Evolutionary conservation across 257 asterid genomes (phyloP).

Genomic region (Solanum chmielewskii): DNA sequence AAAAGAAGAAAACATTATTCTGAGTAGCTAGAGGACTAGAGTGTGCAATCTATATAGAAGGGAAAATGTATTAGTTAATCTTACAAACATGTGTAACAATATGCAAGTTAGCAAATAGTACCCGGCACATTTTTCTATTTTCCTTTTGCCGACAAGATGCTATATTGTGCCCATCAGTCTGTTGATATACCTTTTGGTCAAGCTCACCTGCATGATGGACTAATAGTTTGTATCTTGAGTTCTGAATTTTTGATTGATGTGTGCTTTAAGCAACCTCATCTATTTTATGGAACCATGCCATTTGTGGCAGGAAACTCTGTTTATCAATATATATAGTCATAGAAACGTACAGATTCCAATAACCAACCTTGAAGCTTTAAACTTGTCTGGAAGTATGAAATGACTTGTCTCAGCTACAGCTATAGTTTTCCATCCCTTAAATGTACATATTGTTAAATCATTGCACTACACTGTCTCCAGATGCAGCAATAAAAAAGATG

Average conservation of each 20-base stretch:
- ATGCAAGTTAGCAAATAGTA: neutral
- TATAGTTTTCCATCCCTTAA: neutral
- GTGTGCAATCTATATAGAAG: neutral
- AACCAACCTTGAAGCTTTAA: neutral
- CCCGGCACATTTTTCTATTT: neutral
- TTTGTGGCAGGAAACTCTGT: neutral
- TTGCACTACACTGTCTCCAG: slow-evolving; percentile 21
- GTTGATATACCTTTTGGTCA: neutral
- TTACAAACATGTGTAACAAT: neutral
- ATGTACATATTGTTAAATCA: neutral
- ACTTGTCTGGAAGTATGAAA: neutral
- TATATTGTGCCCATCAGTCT: neutral
- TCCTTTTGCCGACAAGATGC: neutral
- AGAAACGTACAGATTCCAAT: neutral
- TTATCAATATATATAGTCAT: neutral
- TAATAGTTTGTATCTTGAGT: neutral
- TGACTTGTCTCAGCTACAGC: neutral
- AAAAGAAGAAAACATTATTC: neutral
- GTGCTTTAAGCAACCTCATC: neutral
- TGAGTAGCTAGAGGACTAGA: neutral
- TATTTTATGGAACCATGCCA: neutral
- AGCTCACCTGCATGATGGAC: neutral
- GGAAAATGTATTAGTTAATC: neutral
- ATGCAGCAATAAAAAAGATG: slow-evolving; percentile 91
- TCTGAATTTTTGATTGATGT: neutral